Conservation (phyloP, 2,329 filamentous ascomycete genomes). For the Pseudomassariella vexata region DNA sequence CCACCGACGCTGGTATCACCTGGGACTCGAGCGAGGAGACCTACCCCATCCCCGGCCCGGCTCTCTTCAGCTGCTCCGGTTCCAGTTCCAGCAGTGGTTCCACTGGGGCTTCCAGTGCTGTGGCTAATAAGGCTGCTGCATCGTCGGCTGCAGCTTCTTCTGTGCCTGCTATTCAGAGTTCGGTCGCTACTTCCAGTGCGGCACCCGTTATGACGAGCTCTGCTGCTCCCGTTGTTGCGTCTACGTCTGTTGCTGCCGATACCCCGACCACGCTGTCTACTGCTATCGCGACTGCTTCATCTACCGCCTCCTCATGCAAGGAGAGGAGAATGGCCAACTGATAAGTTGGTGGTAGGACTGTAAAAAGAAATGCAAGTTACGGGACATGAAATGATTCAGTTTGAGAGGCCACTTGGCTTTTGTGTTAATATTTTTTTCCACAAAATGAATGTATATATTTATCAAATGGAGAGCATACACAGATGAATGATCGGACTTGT, state of each 20-base stretch:
- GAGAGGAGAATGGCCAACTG: no score
- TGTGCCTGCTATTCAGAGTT: background rate
- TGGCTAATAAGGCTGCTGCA: conserved; percentile 1
- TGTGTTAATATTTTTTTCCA: no score
- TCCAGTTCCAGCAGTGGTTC: background rate
- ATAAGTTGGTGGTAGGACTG: no score
- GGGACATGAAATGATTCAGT: no score
- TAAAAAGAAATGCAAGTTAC: no score
- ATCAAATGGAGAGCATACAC: no score
- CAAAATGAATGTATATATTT: no score
- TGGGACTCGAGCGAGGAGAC: conserved; percentile 3
- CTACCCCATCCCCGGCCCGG: conserved; percentile 5
- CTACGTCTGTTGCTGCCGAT: background rate
- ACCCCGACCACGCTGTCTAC: background rate
- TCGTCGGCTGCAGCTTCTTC: background rate
- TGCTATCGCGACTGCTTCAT: background rate
- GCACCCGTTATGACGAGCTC: background rate
- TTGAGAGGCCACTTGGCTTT: no score
- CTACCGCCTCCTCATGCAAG: background rate
- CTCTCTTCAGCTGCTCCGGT: background rate
- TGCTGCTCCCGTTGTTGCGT: background rate
- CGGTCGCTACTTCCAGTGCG: background rate
- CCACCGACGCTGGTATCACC: conserved; percentile 4
- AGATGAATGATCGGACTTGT: no score
- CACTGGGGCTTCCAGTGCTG: background rate